phyloP scores from a whole-genome alignment of 495 filamentous ascomycete genomes.

The Xylaria intraflava region DNA sequence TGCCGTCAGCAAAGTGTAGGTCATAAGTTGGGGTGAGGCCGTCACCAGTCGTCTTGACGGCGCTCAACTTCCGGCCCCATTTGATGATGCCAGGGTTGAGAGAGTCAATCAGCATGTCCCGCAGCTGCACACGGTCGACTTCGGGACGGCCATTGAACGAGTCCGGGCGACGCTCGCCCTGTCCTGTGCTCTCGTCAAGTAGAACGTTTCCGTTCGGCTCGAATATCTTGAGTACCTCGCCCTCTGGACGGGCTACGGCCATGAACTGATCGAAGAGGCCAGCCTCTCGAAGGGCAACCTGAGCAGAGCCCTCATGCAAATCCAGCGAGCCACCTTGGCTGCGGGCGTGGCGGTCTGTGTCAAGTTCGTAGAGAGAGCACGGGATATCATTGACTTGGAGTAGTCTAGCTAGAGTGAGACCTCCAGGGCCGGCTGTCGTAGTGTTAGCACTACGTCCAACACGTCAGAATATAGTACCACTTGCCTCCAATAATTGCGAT shows the following conservation, averaged over 20 bases:
- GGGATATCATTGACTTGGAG: not conserved
- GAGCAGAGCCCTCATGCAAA: not conserved
- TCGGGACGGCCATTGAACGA: not conserved
- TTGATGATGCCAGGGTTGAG: not conserved
- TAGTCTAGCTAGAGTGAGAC: constrained; percentile 1
- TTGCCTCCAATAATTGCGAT: constrained; percentile 2
- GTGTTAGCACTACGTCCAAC: not conserved
- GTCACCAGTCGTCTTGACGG: not conserved
- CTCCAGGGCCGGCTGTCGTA: not conserved
- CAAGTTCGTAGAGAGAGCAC: not conserved
- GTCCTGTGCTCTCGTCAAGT: not conserved
- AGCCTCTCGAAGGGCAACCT: not conserved
- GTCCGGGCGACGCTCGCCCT: not conserved
- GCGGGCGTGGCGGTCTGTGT: not conserved
- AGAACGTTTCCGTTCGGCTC: not conserved
- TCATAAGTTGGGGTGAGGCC: not conserved
- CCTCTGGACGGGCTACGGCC: not conserved
- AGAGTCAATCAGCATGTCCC: constrained; percentile 1
- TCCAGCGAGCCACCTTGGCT: constrained; percentile 4
- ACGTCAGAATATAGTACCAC: not conserved
- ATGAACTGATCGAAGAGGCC: constrained; percentile 2
- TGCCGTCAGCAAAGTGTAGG: not conserved
- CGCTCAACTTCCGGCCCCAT: not conserved
- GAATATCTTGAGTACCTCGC: constrained; percentile 3
- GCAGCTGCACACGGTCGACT: not conserved